Evolutionary conservation across 352 stramenopile species (phyloP).

Genomic region (Elongisporangium senticosum): DNA sequence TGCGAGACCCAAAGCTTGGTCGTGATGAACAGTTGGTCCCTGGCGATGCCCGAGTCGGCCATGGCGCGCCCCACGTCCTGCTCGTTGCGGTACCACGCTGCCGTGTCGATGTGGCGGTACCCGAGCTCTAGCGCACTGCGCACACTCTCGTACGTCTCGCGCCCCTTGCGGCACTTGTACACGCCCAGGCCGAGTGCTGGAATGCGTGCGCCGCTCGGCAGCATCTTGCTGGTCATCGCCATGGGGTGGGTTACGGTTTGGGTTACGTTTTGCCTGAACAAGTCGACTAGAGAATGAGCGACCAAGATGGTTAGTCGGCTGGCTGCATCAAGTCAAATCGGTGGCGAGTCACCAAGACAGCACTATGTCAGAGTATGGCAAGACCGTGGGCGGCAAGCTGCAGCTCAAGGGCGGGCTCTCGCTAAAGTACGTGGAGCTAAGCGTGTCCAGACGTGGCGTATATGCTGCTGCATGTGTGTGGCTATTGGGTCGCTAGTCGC

Average conservation of each 20-base stretch:
- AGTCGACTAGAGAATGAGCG: no score
- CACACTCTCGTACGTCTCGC: constrained; percentile 22
- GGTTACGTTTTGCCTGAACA: no score
- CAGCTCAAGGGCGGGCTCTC: constrained; percentile 82
- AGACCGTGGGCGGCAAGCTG: constrained; percentile 74
- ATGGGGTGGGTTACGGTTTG: background rate
- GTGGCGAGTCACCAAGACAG: constrained; percentile 1
- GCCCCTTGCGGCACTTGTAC: constrained; percentile 14
- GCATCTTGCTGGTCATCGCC: constrained; percentile 1
- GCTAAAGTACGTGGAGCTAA: constrained; percentile 54
- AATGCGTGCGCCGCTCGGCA: constrained; percentile 16
- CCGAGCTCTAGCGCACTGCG: constrained; percentile 31
- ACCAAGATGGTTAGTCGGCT: no score
- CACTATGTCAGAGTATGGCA: constrained; percentile 38
- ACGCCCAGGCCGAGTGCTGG: constrained; percentile 20
- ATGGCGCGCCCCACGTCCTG: constrained; percentile 49
- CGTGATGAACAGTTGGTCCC: constrained; percentile 67
- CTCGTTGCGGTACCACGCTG: constrained; percentile 71
- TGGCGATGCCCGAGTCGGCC: constrained; percentile 37
- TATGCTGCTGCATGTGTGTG: no score
- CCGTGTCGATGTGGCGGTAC: constrained; percentile 74
- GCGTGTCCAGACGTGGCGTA: no score
- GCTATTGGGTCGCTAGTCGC: constrained; percentile 6
- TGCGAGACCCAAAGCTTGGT: constrained; percentile 49
- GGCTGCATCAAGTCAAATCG: no score